Evolutionary conservation across 805 yeast species (phyloP), one percentile per base, ranked within the genome.

Genomic region (Starmerella vitae): DNA sequence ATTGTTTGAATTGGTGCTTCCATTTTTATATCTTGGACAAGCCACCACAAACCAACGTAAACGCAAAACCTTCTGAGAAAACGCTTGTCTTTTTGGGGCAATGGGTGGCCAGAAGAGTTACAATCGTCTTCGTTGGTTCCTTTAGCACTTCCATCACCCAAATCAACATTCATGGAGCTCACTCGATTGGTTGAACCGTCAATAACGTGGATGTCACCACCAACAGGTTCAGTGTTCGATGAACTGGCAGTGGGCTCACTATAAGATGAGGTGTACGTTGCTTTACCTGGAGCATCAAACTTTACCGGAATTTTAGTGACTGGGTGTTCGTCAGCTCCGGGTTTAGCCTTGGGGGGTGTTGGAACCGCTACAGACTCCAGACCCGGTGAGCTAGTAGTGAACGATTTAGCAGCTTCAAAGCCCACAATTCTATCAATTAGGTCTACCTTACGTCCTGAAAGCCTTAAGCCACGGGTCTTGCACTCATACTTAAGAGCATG

Each of bases 371-470:
- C 30, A 14, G 44, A 38, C 15, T 31, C 10, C n/a, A 4, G 35
- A 12, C 30, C 32, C 1, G 37, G 20, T 5, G 51, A 20, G 4
- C 45, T 27, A 15, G 48, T 44, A 10, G 51, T 48, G 41, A 48
- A 36, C 33, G 43, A n/a, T 39, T 51, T 40, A 27, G 47, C 18
- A n/a, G 44, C 41, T 34, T 55, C 56, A 30, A 33, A 40, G 24
- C 50, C 45, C 13, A 47, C 44, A 14, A 60, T 38, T 10, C 64
- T 55, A 39, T 54, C 64, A 20, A 76, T 63, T 19, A 77, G 58
- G 22, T 77, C 82, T 8, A 67, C 56, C 51, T 77, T 77, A 36
- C 65, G 65, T 12, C 85, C 85, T n/a, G 72, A 59, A 0, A 75
- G 68, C 49, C 69, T 72, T 43, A 77, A 55, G 0, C 81, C 80